phyloP scores from a whole-genome alignment of 2,329 filamentous ascomycete species.

The Scedosporium aurantiacum region DNA sequence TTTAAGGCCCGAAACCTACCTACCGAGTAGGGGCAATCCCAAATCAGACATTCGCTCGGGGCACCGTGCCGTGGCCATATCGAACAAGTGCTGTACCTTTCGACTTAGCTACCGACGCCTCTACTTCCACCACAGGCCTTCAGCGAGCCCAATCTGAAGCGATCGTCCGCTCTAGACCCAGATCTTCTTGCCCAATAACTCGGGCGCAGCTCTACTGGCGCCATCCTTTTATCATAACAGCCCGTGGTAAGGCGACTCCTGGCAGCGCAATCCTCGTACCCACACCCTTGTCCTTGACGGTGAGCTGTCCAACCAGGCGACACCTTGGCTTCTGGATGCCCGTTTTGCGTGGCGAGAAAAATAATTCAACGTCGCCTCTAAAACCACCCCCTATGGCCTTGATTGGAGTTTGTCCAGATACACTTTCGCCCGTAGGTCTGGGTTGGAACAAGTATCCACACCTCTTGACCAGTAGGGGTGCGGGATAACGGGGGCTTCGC shows the following conservation, averaged over 20 bases:
- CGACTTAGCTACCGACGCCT: background rate
- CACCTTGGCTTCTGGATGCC: background rate
- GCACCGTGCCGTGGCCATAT: background rate
- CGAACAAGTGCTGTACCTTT: background rate
- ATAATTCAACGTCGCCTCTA: background rate
- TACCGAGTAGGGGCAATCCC: background rate
- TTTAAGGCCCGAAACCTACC: background rate
- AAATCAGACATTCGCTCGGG: background rate
- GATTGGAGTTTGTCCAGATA: background rate
- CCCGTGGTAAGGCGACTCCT: constrained; percentile 1
- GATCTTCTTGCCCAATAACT: background rate
- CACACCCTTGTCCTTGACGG: background rate
- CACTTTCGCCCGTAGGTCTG: background rate
- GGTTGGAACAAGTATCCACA: background rate
- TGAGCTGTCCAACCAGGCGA: background rate
- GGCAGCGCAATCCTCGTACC: constrained; percentile 1
- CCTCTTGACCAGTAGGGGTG: background rate
- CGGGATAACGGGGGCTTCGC: background rate
- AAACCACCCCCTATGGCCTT: background rate
- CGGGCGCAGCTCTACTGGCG: background rate
- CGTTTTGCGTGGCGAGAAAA: background rate
- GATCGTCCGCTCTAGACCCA: background rate
- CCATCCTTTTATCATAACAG: background rate
- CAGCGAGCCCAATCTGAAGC: background rate
- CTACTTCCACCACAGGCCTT: background rate